A percentile compares a stretch with the other conserved stretches of the same genome.
phyloP scores from a whole-genome alignment of 257 asterid species.

The Solanum pimpinellifolium region DNA sequence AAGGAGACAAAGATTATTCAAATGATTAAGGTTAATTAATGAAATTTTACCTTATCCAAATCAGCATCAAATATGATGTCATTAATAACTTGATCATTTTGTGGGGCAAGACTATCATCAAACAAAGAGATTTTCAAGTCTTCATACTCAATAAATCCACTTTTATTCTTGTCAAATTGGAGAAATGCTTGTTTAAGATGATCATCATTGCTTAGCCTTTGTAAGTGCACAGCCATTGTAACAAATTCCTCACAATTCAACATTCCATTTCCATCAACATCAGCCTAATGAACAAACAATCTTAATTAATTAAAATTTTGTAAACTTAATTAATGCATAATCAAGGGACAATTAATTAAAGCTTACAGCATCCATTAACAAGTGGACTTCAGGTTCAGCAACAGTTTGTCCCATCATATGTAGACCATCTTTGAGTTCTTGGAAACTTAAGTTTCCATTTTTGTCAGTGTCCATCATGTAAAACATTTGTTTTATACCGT shows the following conservation, averaged over 20 bases:
- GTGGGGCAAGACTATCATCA: slow-evolving; percentile 39
- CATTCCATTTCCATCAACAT: slow-evolving; percentile 58
- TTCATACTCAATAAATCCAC: slow-evolving; percentile 73
- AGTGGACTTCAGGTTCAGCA: slow-evolving; percentile 56
- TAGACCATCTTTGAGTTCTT: slow-evolving; percentile 68
- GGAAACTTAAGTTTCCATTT: slow-evolving; percentile 58
- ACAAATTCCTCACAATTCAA: slow-evolving; percentile 63
- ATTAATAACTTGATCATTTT: slow-evolving; percentile 44
- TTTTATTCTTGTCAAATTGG: slow-evolving; percentile 51
- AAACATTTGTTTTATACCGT: slow-evolving; percentile 51
- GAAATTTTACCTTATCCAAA: slow-evolving; percentile 51
- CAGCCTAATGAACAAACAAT: slow-evolving; percentile 28
- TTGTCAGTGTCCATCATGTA: slow-evolving; percentile 73
- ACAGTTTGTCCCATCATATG: slow-evolving; percentile 43
- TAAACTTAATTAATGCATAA: not conserved
- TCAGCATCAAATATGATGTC: slow-evolving; percentile 78
- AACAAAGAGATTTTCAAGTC: slow-evolving; percentile 48
- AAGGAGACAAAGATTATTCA: not conserved
- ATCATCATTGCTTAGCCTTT: slow-evolving; percentile 50
- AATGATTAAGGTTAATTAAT: not conserved
- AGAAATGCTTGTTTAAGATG: slow-evolving; percentile 45
- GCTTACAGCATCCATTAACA: slow-evolving; percentile 68
- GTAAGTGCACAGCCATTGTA: slow-evolving; percentile 62
- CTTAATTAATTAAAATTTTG: not conserved
- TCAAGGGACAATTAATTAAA: not conserved